Base-by-base conservation (phyloP, 257 asterid species). In the Gardenia jasminoides region DNA sequence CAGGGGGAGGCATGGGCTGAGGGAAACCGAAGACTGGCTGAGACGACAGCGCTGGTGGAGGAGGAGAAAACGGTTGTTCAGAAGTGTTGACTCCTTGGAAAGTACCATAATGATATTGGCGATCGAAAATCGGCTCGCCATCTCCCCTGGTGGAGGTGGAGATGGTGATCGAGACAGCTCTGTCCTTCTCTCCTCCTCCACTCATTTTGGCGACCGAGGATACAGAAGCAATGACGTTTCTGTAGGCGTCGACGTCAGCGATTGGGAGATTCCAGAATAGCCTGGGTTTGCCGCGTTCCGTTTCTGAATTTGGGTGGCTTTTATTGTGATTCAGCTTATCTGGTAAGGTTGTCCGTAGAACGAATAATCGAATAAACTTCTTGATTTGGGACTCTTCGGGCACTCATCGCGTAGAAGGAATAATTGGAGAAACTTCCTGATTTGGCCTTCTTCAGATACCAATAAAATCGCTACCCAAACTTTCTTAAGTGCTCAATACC, bases 31-130 rank as follows among this genome's bases (percentile, higher is more conserved):
- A 67, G 75, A 89, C 93, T 62, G 86, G 86, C 36, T 89, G 92
- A 75, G 91, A 46, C 75, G 87, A n/a, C n/a, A n/a, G 89, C 72
- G 91, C 85, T 39, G 87, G 85, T 52, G 92, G 89, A 76, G 90
- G 85, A 31, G 87, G 83, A 52, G 16, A 13, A 12, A 12, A 3
- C 20, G 84, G 92, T 22, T 82, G 93, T 81, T 92, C 68, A 20
- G 78, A 88, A 82, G 89, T 93, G 9, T 94, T 96, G 67, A 94
- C 98, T 41, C 98, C 98, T 87, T 94, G 97, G 76, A 94, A 94
- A 44, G 98, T 91, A 4, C 98, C 98, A 78, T 92, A 93, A 76
- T 89, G 87, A 78, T 87, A 82, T 68, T 85, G 87, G 48, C 70
- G 83, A 70, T 91, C 87, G 69, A 85, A 85, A 28, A 75, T 86